These are phyloP conservation scores for Alternaria panax DNA, from an alignment of 2,329 filamentous ascomycete genomes.

Conservation along the genomic window DNA sequence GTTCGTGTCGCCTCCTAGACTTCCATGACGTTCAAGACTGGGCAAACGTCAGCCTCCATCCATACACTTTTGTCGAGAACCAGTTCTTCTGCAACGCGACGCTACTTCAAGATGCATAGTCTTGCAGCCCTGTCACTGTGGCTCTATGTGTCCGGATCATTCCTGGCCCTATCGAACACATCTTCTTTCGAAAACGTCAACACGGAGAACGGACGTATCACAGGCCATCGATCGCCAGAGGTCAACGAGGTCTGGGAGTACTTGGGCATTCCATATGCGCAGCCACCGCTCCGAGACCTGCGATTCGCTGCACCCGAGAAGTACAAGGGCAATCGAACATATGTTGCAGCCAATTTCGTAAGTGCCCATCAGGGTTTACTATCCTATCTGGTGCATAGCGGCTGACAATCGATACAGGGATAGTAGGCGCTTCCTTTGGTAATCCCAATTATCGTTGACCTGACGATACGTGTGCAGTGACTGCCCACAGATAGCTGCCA, in stretches of 20 bases:
- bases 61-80: background rate
- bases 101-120: background rate
- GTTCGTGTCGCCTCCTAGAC: background rate
- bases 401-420: conserved; percentile 13
- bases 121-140: background rate
- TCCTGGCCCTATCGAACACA: background rate
- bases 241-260: conserved; percentile 37
- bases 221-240: conserved; percentile 34
- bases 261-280: conserved; percentile 46
- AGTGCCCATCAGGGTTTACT: background rate
- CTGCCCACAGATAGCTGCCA: conserved; percentile 21
- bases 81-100: background rate
- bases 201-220: conserved; percentile 25
- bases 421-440: conserved; percentile 11
- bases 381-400: background rate
- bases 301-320: conserved; percentile 39
- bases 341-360: conserved; percentile 24
- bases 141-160: background rate
- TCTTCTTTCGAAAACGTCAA: conserved; percentile 27
- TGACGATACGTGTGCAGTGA: conserved; percentile 20
- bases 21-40: background rate
- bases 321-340: conserved; percentile 7
- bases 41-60: background rate
- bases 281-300: conserved; percentile 39
- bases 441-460: background rate